Evolutionary conservation across 1,139 yeast species (phyloP).

Genomic region (Wickerhamiella infanticola): DNA sequence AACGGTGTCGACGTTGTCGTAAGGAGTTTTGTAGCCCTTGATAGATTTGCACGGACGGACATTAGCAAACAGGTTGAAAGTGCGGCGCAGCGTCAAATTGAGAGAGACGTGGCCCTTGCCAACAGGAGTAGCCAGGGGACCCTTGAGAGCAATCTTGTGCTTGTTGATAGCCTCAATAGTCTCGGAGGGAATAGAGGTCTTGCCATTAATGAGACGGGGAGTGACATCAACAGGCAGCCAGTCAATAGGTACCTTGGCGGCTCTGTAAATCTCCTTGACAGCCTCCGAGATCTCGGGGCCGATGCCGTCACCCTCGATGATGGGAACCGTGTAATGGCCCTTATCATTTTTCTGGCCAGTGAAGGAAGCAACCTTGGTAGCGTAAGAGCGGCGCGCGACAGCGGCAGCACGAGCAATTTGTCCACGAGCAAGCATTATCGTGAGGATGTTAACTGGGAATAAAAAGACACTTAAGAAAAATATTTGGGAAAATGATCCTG

Average conservation of each 20-base stretch:
- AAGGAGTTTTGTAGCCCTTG: slow-evolving; percentile 88
- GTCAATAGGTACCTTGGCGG: slow-evolving; percentile 88
- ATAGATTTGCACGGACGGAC: slow-evolving; percentile 94
- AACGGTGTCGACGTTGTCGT: slow-evolving; percentile 86
- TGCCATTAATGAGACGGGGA: slow-evolving; percentile 81
- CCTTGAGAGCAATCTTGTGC: slow-evolving; percentile 90
- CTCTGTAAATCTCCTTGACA: slow-evolving; percentile 77
- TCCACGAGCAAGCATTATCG: neutral
- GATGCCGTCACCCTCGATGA: slow-evolving; percentile 98
- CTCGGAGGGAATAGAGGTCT: slow-evolving; percentile 82
- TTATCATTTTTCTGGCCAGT: slow-evolving; percentile 41
- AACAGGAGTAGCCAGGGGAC: slow-evolving; percentile 95
- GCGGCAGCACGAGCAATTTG: neutral
- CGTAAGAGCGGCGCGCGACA: slow-evolving; percentile 4
- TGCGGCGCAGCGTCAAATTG: slow-evolving; percentile 93
- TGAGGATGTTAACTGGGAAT: neutral
- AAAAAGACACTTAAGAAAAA: neutral
- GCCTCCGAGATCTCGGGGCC: slow-evolving; percentile 92
- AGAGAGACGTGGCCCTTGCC: slow-evolving; percentile 98
- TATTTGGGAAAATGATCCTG: neutral
- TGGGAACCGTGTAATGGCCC: slow-evolving; percentile 66
- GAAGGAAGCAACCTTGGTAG: slow-evolving; percentile 36
- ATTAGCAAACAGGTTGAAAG: slow-evolving; percentile 90
- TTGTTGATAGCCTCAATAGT: slow-evolving; percentile 88
- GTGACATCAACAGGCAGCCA: slow-evolving; percentile 98